Percentiles rank a stretch among this genome's conserved stretches.
Evolutionary conservation across 805 yeast genomes (phyloP).

Genomic region (Torulaspora indica): DNA sequence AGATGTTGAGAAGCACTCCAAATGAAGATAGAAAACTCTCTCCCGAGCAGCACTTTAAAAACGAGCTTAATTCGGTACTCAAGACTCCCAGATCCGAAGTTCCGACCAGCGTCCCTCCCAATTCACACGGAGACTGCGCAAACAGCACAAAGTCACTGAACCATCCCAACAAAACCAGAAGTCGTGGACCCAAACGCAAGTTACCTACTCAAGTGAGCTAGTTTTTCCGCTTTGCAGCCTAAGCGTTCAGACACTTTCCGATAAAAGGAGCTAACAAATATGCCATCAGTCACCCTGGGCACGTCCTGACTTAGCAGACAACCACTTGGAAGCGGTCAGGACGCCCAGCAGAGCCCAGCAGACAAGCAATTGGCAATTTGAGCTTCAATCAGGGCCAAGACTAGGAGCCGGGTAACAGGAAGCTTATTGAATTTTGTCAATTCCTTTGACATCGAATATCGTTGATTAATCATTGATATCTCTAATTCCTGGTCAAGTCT

Average conservation of each 20-base stretch:
- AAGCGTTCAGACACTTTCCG: no score
- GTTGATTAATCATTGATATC: neutral
- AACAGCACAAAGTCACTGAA: conserved; percentile 12
- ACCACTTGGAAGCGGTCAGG: no score
- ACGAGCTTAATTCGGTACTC: conserved; percentile 18
- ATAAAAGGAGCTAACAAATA: neutral
- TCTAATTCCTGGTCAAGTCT: no score
- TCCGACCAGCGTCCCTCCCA: neutral
- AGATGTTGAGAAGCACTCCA: conserved; percentile 10
- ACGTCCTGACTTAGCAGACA: neutral
- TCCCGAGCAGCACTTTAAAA: conserved; percentile 3
- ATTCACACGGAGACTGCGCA: no score
- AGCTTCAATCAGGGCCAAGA: no score
- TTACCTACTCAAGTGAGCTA: conserved; percentile 27
- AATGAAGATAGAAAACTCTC: neutral
- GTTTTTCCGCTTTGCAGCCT: neutral
- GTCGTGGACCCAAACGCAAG: conserved; percentile 39
- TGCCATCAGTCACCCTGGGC: no score
- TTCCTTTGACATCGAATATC: neutral
- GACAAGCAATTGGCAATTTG: no score
- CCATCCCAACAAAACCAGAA: conserved; percentile 35
- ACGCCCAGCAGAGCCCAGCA: no score
- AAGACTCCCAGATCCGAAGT: conserved; percentile 8
- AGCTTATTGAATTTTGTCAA: neutral
- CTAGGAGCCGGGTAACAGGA: neutral